Conservation (phyloP, 371 early-diverging fungal genomes). For the Mucor mucedo region DNA sequence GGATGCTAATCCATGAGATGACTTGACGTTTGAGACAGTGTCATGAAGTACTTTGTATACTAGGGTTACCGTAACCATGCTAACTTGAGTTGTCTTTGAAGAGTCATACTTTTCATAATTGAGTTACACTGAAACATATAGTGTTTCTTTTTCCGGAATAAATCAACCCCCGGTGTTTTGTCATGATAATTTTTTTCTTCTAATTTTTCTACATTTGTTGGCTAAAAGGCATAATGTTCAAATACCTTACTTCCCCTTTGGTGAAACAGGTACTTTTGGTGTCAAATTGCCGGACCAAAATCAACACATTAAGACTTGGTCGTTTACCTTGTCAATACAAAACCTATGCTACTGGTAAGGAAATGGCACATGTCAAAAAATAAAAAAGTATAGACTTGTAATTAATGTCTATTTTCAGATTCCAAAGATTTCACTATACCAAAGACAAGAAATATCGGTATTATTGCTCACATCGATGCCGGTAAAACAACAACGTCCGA, state of each 20-base stretch:
- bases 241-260: conserved; percentile 6
- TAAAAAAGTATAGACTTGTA: not conserved
- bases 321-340: conserved; percentile 8
- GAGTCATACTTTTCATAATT: too few species aligned
- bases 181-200: too few species aligned
- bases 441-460: conserved; percentile 92
- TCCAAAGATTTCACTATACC: conserved; percentile 56
- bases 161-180: not conserved
- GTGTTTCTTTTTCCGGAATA: too few species aligned
- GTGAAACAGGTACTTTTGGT: not conserved
- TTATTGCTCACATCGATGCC: conserved; percentile 98
- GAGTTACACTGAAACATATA: too few species aligned
- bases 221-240: conserved; percentile 5
- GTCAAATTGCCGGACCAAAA: not conserved
- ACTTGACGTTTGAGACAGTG: too few species aligned
- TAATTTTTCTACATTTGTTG: too few species aligned
- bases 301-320: not conserved
- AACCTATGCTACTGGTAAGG: conserved; percentile 24
- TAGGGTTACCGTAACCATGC: too few species aligned
- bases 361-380: not conserved
- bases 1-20: too few species aligned
- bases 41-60: too few species aligned
- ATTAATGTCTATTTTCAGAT: conserved; percentile 17
- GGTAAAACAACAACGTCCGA: conserved; percentile 97
- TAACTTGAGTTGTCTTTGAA: too few species aligned